Base-by-base conservation (phyloP, 2,329 filamentous ascomycete genomes). In the Curvularia eragrostidis region DNA sequence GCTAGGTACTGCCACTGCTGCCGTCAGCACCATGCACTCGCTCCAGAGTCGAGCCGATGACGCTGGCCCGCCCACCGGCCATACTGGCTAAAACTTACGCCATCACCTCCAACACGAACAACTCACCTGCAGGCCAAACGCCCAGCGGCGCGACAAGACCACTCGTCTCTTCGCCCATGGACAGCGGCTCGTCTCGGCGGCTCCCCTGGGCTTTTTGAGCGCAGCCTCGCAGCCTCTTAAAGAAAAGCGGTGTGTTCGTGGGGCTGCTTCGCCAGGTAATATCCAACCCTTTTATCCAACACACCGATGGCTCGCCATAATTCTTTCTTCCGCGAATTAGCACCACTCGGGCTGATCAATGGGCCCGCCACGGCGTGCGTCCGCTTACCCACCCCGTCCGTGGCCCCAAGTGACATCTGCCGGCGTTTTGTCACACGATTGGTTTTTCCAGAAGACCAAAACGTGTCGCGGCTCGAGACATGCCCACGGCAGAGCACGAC, bases 1-100 rank as follows among this genome's bases (percentile, higher is more conserved):
- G 58, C 59, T 66, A 59, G 44, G 41, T 59, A 48, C 62, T 66
- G 12, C 64, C 65, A 63, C 62, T 42, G 41, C 5, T 24, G 23
- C 64, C 42, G 64, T 59, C 65, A 66, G 64, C 63, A 48, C 55
- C 54, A 49, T 59, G 53, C 54, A 58, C 55, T 26, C 30, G 38
- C 47, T 60, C 56, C 43, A n/a, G n/a, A n/a, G 32, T 52, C 59
- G 42, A 50, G 43, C 48, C 39, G 34, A 50, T 43, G 44, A 52
- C 48, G 42, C 42, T 48, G 13, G 43, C 48, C 18, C 18, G 44
- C 41, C 48, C 52, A 32, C 39, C 48, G 26, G 47, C 48, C 42
- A 50, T 50, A 23, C 48, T 32, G 54, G 30, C 57, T 55, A 52
- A 64, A 54, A 59, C 55, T 61, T 51, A 63, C 54, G 48, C 50